Percentiles rank a stretch among this genome's conserved stretches.
phyloP scores from a whole-genome alignment of 768 basidiomycete species.

The Pilatotrama ljubarskyi region DNA sequence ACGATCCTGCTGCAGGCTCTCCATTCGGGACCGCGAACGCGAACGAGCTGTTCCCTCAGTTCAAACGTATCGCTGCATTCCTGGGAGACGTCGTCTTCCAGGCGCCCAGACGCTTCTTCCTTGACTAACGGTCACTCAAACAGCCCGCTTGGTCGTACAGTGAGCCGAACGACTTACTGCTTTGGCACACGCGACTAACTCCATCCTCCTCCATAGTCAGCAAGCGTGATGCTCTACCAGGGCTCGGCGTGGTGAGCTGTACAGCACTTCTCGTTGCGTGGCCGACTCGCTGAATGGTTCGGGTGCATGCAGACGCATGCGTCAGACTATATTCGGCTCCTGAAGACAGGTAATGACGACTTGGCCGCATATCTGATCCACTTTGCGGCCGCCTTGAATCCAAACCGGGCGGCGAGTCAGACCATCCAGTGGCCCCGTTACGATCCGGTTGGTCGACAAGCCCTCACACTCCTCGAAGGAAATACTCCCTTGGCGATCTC shows the following conservation, averaged over 20 bases:
- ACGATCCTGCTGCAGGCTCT: constrained; percentile 44
- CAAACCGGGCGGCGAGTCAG: constrained; percentile 34
- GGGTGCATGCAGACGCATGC: constrained; percentile 14
- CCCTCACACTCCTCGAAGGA: constrained; percentile 44
- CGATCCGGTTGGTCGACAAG: constrained; percentile 32
- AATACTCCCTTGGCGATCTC: constrained; percentile 36
- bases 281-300: not conserved
- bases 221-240: not conserved
- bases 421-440: constrained; percentile 50
- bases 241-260: not conserved
- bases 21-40: constrained; percentile 48
- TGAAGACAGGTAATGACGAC: constrained; percentile 28
- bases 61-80: constrained; percentile 50
- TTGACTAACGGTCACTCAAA: constrained; percentile 38
- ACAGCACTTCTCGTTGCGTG: too few species aligned
- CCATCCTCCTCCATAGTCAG: not conserved
- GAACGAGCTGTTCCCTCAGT: constrained; percentile 50
- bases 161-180: constrained; percentile 23
- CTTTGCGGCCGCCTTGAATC: constrained; percentile 41
- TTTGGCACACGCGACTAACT: not conserved
- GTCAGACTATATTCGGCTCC: constrained; percentile 22
- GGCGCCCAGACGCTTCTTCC: constrained; percentile 41
- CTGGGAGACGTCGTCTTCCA: constrained; percentile 52
- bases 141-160: constrained; percentile 45
- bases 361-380: constrained; percentile 47